A percentile compares a stretch with the other conserved stretches of the same genome.
Evolutionary conservation across 2,329 filamentous ascomycete genomes (phyloP).

Genomic region (Talaromyces sp.): DNA sequence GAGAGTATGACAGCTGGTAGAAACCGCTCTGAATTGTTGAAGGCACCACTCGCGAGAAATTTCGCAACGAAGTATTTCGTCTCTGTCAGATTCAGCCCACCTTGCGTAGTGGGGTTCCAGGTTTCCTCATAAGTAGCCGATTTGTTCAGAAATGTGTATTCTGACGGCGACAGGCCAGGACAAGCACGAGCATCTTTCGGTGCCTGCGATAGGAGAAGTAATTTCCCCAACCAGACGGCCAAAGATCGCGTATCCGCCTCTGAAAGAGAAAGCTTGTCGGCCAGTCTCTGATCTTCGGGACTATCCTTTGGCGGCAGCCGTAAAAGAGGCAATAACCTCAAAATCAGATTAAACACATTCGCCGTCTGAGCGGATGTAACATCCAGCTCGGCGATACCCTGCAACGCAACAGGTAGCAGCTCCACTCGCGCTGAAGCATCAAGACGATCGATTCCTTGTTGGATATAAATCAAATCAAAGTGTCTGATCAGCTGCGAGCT

Average conservation of each 20-base stretch:
- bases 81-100: constrained; percentile 64
- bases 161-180: constrained; percentile 61
- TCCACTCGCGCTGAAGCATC: constrained; percentile 61
- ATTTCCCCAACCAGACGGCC: constrained; percentile 69
- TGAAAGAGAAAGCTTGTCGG: constrained; percentile 62
- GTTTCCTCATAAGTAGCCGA: constrained; percentile 47
- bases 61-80: constrained; percentile 66
- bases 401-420: constrained; percentile 66
- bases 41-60: constrained; percentile 79
- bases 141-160: constrained; percentile 67
- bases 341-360: constrained; percentile 75
- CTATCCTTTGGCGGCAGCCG: constrained; percentile 69
- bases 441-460: constrained; percentile 70
- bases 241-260: constrained; percentile 71
- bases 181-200: constrained; percentile 43
- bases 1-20: constrained; percentile 79
- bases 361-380: constrained; percentile 55
- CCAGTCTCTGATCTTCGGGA: constrained; percentile 69
- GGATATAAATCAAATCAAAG: constrained; percentile 83
- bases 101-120: constrained; percentile 59
- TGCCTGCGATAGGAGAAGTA: constrained; percentile 64
- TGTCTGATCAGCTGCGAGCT: constrained; percentile 73
- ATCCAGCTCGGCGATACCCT: constrained; percentile 60
- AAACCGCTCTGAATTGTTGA: constrained; percentile 77
- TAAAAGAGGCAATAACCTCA: constrained; percentile 68